These are phyloP conservation scores for Dictyostelium purpureum DNA, from an alignment of 78 protist genomes.

Conservation along the genomic window DNA sequence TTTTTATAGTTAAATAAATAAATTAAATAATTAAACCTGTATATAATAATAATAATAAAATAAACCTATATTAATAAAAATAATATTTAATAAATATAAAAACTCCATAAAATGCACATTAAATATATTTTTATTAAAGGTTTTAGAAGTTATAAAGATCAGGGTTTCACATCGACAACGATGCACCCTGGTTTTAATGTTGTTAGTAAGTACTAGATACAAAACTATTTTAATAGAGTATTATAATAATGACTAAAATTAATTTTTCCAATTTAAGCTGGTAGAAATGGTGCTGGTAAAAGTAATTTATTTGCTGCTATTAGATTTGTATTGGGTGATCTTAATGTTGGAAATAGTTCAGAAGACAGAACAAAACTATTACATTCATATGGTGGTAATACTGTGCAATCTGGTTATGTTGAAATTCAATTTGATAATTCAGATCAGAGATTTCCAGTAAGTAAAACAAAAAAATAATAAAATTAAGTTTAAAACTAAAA, in stretches of 20 bases:
- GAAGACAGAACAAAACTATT: constrained; percentile 27
- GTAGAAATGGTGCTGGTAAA: constrained; percentile 91
- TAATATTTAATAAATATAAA: neutral
- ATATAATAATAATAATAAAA: too few relatives aligned
- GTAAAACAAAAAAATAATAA: constrained; percentile 10
- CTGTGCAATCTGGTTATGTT: constrained; percentile 92
- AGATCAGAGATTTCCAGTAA: constrained; percentile 94
- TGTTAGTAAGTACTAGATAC: constrained; percentile 55
- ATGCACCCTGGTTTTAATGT: constrained; percentile 81
- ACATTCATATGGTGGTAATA: constrained; percentile 55
- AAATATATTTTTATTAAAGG: constrained; percentile 75
- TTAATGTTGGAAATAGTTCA: neutral
- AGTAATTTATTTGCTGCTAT: constrained; percentile 87
- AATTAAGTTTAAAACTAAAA: neutral
- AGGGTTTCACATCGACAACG: constrained; percentile 48
- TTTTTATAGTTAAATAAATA: too few relatives aligned
- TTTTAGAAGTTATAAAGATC: constrained; percentile 75
- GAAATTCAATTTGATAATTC: constrained; percentile 97
- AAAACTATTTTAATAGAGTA: neutral
- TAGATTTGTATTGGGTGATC: constrained; percentile 55
- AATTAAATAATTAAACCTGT: too few relatives aligned
- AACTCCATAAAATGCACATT: constrained; percentile 9
- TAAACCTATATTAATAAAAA: too few relatives aligned
- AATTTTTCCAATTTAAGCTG: constrained; percentile 78
- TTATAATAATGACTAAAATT: constrained; percentile 7